Evolutionary conservation across 176 grass and related monocot genomes (phyloP), one percentile per base, ranked within the genome.

Genomic region (Bromus sterilis): DNA sequence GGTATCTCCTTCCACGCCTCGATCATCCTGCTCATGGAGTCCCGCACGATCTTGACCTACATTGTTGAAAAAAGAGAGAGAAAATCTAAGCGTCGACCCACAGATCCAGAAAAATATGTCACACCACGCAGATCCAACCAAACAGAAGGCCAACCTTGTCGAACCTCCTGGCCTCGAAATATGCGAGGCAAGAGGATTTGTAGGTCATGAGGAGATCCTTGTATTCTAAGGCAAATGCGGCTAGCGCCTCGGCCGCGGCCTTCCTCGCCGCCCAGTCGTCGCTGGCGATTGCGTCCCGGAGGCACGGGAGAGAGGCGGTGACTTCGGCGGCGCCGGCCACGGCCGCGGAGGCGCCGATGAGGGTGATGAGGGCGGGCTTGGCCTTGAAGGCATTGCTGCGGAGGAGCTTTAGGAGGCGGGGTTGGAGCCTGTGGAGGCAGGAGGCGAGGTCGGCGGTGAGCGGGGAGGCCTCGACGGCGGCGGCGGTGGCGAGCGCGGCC

Each of bases 321-420:
- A 90, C 72, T 23, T 94, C 59, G 9, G 89, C 77, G 28, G 39
- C 71, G 39, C 86, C 91, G 0, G 75, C 96, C 15, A 75, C 66
- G 13, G 89, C 69, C 26, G 89, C 91, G 7, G 86, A 82, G 56
- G 80, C 90, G 60, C 93, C 93, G 18, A 99, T 86, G 36, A 99
- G 93, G 15, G 93, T 83, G 49, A 99, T 83, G 71, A 99, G 84
- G 2, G 96, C 86, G 24, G 93, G 76, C 79, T 95, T 99, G n/a
- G 96, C 91, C 85, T 99, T 99, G 85, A 99, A 99, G 82, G 91
- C 93, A 86, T 91, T 99, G 93, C 87, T 95, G 76, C 93, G 91
- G 73, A 99, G 90, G 70, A 99, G 83, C 85, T 99, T 99, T 51
- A 95, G 79, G 46, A 99, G 83, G 57, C 91, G 93, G 8, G 96